Evolutionary conservation across 2,329 filamentous ascomycete genomes (phyloP).

Genomic region (Fusarium sp.): DNA sequence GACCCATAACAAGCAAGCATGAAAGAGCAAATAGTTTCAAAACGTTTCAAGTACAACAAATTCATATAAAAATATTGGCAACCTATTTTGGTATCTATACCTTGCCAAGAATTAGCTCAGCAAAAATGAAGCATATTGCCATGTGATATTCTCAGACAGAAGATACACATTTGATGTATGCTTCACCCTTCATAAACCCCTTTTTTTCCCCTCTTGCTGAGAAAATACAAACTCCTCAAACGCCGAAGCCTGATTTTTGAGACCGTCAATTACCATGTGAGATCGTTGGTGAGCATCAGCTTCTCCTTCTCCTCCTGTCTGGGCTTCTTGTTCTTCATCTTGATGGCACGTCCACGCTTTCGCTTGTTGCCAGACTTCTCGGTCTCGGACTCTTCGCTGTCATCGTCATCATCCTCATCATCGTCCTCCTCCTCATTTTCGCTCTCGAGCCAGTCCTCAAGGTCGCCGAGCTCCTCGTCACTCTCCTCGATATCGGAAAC

Average conservation of each 20-base stretch:
- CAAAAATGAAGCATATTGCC: slow-evolving; percentile 1
- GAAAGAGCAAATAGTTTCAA: background rate
- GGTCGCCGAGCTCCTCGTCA: slow-evolving; percentile 79
- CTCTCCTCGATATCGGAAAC: slow-evolving; percentile 90
- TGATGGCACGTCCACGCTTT: slow-evolving; percentile 61
- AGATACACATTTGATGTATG: background rate
- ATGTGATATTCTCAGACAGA: background rate
- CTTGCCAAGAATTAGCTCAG: background rate
- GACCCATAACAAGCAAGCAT: background rate
- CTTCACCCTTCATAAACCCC: background rate
- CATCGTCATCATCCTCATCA: slow-evolving; percentile 64
- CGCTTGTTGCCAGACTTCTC: slow-evolving; percentile 66
- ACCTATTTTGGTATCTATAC: slow-evolving; percentile 34
- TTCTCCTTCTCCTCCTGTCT: slow-evolving; percentile 72
- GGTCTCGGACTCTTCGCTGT: slow-evolving; percentile 66
- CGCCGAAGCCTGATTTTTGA: slow-evolving; percentile 29
- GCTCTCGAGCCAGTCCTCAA: slow-evolving; percentile 93
- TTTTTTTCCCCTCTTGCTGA: slow-evolving; percentile 1
- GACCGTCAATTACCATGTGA: slow-evolving; percentile 51
- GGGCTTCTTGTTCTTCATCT: slow-evolving; percentile 57
- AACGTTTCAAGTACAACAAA: background rate
- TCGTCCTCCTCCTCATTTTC: slow-evolving; percentile 70
- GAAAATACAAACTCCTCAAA: slow-evolving; percentile 40
- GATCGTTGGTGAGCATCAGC: slow-evolving; percentile 54
- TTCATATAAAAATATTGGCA: background rate